These are phyloP conservation scores for Athelia psychrophila DNA, from an alignment of 1,284 basidiomycete genomes.

Conservation along the genomic window DNA sequence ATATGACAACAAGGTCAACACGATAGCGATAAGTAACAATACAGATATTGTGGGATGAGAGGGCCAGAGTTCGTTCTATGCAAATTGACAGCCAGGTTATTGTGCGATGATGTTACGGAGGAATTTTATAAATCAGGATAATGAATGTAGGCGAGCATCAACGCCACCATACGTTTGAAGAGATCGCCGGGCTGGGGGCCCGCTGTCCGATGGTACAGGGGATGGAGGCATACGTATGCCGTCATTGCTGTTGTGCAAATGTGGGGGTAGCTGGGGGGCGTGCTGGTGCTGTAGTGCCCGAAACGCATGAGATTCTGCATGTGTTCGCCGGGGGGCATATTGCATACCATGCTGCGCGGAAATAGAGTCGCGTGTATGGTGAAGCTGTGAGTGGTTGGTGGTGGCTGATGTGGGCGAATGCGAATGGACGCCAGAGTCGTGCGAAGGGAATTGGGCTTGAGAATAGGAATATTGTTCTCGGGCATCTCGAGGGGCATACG, in stretches of 20 bases:
- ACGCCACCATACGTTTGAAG: slow-evolving; percentile 30
- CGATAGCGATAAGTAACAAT: slow-evolving; percentile 23
- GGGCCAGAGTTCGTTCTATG: slow-evolving; percentile 2
- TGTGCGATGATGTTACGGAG: background rate
- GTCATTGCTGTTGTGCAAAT: background rate
- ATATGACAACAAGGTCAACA: slow-evolving; percentile 2
- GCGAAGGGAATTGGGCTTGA: slow-evolving; percentile 37
- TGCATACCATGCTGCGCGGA: slow-evolving; percentile 13
- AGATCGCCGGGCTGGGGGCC: slow-evolving; percentile 15
- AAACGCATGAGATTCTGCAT: slow-evolving; percentile 12
- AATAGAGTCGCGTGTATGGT: slow-evolving; percentile 14
- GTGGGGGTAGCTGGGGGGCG: background rate
- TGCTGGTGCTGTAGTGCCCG: slow-evolving; percentile 9
- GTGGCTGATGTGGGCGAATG: slow-evolving; percentile 28
- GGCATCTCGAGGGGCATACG: slow-evolving; percentile 35
- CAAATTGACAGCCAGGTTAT: slow-evolving; percentile 8
- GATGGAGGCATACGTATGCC: slow-evolving; percentile 38
- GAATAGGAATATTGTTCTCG: slow-evolving; percentile 45
- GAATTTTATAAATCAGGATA: slow-evolving; percentile 29
- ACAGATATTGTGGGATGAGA: background rate
- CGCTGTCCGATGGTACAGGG: slow-evolving; percentile 34
- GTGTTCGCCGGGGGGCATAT: slow-evolving; percentile 26
- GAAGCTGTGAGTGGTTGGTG: slow-evolving; percentile 26
- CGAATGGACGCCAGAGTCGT: slow-evolving; percentile 29
- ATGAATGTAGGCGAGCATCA: slow-evolving; percentile 37